These are phyloP conservation scores for Fusarium tupiense DNA, from an alignment of 2,329 filamentous ascomycete genomes.

Conservation along the genomic window DNA sequence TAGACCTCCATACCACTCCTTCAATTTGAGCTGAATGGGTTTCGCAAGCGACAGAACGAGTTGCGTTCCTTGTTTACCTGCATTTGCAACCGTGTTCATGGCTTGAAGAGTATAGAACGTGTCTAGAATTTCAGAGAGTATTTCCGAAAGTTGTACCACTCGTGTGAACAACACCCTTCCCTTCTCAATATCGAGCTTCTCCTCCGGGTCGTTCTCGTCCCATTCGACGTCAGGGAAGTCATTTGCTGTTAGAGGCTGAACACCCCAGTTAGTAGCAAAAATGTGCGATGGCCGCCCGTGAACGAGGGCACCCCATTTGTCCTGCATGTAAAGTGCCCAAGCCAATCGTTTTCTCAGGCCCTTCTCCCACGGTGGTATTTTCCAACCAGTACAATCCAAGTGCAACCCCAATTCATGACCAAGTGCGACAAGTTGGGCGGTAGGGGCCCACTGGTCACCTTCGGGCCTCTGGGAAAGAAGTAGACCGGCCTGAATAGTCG, in stretches of 20 bases:
- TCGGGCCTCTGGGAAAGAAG: slow-evolving; percentile 79
- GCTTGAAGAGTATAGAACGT: slow-evolving; percentile 84
- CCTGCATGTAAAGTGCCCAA: slow-evolving; percentile 94
- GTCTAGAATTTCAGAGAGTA: slow-evolving; percentile 82
- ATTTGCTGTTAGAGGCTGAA: slow-evolving; percentile 69
- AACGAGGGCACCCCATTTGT: slow-evolving; percentile 87
- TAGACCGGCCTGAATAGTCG: slow-evolving; percentile 80
- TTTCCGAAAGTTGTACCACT: slow-evolving; percentile 78
- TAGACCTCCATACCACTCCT: slow-evolving; percentile 82
- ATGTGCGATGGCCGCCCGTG: slow-evolving; percentile 87
- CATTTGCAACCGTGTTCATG: slow-evolving; percentile 73
- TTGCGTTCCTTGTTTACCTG: slow-evolving; percentile 75
- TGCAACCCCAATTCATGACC: slow-evolving; percentile 89
- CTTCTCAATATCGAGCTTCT: slow-evolving; percentile 71
- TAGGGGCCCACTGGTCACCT: slow-evolving; percentile 84
- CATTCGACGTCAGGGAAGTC: slow-evolving; percentile 80
- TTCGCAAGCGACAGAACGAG: slow-evolving; percentile 80
- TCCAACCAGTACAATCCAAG: slow-evolving; percentile 87
- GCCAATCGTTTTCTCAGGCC: slow-evolving; percentile 85
- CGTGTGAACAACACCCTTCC: slow-evolving; percentile 78
- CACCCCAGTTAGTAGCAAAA: slow-evolving; percentile 77
- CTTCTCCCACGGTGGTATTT: slow-evolving; percentile 88
- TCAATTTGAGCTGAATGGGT: slow-evolving; percentile 82
- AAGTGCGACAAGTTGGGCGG: slow-evolving; percentile 86
- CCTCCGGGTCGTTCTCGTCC: slow-evolving; percentile 69